These are phyloP conservation scores for Rhizophagus clarus DNA, from an alignment of 192 early-diverging fungal species.

Conservation along the genomic window DNA sequence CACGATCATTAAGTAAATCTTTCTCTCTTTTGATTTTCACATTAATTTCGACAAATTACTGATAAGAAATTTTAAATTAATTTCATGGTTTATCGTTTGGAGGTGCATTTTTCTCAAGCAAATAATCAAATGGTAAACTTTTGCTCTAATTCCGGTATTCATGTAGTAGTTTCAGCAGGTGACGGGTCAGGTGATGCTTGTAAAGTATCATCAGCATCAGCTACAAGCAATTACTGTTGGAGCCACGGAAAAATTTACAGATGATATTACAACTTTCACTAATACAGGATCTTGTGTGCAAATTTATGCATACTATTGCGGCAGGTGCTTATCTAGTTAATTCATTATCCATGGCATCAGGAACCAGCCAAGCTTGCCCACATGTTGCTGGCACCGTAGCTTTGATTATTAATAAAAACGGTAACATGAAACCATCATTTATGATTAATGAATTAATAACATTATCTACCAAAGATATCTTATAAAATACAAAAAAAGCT, in stretches of 20 bases:
- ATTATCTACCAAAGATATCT: neutral
- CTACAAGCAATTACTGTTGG: conserved; percentile 78
- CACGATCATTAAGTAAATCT: conserved; percentile 28
- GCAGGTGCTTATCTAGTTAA: neutral
- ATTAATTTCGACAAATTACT: conserved; percentile 25
- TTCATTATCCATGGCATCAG: conserved; percentile 41
- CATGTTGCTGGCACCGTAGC: conserved; percentile 60
- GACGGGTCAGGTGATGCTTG: conserved; percentile 58
- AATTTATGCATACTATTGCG: conserved; percentile 67
- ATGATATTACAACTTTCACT: conserved; percentile 80
- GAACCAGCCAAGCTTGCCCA: conserved; percentile 66
- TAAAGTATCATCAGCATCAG: conserved; percentile 46
- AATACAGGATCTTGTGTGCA: conserved; percentile 91
- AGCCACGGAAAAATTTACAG: conserved; percentile 66
- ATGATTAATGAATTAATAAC: neutral
- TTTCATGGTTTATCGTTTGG: conserved; percentile 47
- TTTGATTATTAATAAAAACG: conserved; percentile 15
- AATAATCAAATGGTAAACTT: conserved; percentile 34
- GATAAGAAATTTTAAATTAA: conserved; percentile 29
- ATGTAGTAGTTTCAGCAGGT: conserved; percentile 65
- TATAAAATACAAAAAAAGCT: neutral
- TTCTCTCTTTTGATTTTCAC: neutral
- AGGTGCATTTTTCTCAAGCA: conserved; percentile 33
- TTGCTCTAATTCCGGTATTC: conserved; percentile 43
- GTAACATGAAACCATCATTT: neutral